Base-by-base conservation (phyloP, 2,329 filamentous ascomycete species). In the Ploettnerulaceae sp. region DNA sequence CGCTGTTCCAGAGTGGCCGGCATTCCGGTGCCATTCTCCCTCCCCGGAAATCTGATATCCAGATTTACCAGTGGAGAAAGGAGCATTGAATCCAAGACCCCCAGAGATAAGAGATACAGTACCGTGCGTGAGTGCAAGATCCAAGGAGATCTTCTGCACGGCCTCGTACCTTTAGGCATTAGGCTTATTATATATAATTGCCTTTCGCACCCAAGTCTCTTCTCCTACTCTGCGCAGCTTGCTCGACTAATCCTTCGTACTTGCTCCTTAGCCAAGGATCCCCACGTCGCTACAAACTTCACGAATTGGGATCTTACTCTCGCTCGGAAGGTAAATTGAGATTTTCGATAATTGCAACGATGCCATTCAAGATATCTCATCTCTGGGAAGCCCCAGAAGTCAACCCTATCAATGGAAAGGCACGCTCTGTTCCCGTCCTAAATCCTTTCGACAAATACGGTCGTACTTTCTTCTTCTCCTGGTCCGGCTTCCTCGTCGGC, bases 391-490 rank as follows among this genome's bases (percentile, higher is more conserved):
- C 59, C 17, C 59, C 59, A 32, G 56, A 59, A 38, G 51, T 62
- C 17, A 94, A 95, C 65, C 87, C 89, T 8, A 76, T 89, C 70
- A 95, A 84, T 70, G 75, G 76, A 48, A 95, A 95, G 66, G 89
- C 89, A 41, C 80, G 77, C 51, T 86, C 86, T 0, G 79, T 95
- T 36, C 89, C 89, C 0, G 65, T 87, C 17, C 69, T 95, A 51
- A 95, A 95, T 64, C 78, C 84, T 0, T 63, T 89, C 59, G 75
- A 94, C 64, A 71, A 81, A 57, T 89, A 95, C 71, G 89, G 89
- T 25, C 78, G 88, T 5, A 89, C 93, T 0, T 95, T 94, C 67
- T 89, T 90, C 72, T 95, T 95, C 70, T 86, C 85, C 1, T 93
- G 86, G 81, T 75, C 34, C 8, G 49, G 86, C 2, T 93, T 93